Evolutionary conservation across 2,329 filamentous ascomycete genomes (phyloP).

Genomic region (Canariomyces notabilis): DNA sequence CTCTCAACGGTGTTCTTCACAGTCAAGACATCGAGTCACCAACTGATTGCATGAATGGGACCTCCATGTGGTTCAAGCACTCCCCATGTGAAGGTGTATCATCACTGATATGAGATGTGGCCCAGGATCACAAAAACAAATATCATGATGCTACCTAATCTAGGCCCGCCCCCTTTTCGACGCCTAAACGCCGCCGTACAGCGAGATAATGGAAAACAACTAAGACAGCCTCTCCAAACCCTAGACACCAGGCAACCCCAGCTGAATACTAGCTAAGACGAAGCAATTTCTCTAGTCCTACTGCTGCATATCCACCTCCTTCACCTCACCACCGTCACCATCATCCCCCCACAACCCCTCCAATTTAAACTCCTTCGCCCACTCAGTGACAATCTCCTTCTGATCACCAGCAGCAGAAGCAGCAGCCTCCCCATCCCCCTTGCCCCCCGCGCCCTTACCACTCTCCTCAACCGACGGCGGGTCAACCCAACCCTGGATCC

Average conservation of each 20-base stretch:
- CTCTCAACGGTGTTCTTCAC: too few species aligned
- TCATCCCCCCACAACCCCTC: conserved; percentile 84
- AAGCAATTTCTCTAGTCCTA: conserved; percentile 13
- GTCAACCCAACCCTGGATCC: conserved; percentile 88
- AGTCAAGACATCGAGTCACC: too few species aligned
- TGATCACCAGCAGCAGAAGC: conserved; percentile 61
- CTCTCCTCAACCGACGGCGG: conserved; percentile 47
- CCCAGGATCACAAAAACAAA: neutral
- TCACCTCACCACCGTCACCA: conserved; percentile 27
- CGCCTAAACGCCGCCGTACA: conserved; percentile 16
- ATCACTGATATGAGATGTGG: too few species aligned
- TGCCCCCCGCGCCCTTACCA: conserved; percentile 28
- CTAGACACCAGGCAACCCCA: neutral
- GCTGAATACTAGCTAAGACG: too few species aligned
- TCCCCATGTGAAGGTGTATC: too few species aligned
- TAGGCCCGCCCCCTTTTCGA: conserved; percentile 8
- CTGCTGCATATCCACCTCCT: conserved; percentile 49
- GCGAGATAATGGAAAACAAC: conserved; percentile 5
- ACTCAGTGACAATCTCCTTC: conserved; percentile 85
- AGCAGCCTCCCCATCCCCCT: conserved; percentile 41
- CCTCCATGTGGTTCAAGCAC: too few species aligned
- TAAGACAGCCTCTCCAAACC: conserved; percentile 8
- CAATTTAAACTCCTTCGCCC: conserved; percentile 92
- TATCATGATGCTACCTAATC: neutral
- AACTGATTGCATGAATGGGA: too few species aligned